Evolutionary conservation across 768 basidiomycete genomes (phyloP), one percentile per base, ranked within the genome.

Genomic region (Mycena crocata): DNA sequence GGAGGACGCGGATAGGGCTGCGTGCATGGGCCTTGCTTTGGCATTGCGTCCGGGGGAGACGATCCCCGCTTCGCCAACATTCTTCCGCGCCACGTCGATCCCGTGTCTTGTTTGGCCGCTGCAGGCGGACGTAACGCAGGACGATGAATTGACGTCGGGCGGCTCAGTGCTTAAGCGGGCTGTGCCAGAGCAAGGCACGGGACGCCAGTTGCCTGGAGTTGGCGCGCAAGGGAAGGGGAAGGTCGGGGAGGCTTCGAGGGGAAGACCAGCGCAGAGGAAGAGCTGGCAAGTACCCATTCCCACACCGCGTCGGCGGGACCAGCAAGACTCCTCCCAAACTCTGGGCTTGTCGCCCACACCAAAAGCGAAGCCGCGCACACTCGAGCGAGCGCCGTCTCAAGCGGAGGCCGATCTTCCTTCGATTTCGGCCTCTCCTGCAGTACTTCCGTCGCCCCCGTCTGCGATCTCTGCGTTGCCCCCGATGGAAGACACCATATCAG

Each of bases 1-100:
- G 9, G 58, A 17, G 23, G 52, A 56, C 34, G 65, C 58, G 31
- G 65, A 66, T 24, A 42, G 30, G 19, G 30, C 30, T 14, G 57
- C 65, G 26, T 39, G 23, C 28, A 46, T 9, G 19, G 44, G 23
- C n/a, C 30, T 65, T 2, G 1, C 2, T 32, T 24, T 52, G 32
- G 2, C 7, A 13, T 6, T 48, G 9, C 24, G 26, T n/a, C n/a
- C 5, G 4, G 23, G 14, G 26, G 21, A n/a, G 32, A 2, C 34
- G 15, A 14, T 19, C 1, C 7, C 6, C 24, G 17, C 32, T 3
- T 12, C 6, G 5, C 34, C 4, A 14, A 13, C 28, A 17, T 1
- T 2, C 3, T 17, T 12, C 6, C 13, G 23, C 14, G 1, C 5
- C 8, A 9, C 13, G 1, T 15, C 35, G 8, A 9, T 2, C 5